Evolutionary conservation across 306 rosid genomes (phyloP), one percentile per base, ranked within the genome.

Genomic region (Trichosanthes cucumerina): DNA sequence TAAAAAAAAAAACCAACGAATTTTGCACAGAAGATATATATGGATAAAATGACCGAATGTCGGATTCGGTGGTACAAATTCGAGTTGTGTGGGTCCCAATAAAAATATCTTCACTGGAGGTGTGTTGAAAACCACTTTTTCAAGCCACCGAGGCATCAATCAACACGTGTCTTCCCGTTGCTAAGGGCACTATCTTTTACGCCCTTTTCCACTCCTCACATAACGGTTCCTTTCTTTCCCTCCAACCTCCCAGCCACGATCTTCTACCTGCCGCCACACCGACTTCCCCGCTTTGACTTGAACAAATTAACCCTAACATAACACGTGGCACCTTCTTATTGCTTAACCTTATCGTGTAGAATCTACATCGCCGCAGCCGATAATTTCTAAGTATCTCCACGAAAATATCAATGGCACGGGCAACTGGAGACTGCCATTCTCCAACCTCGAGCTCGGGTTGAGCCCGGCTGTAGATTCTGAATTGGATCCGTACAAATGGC

Each of bases 401-500:
- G 44, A 9, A 73, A 73, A 73, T 73, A 73, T 73, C 78, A 31
- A 28, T 7, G 41, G 77, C 7, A 7, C 53, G 23, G 53, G 23
- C 77, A 44, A 44, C 59, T 24, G 39, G 56, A 33, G 31, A 16
- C 16, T 7, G 15, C 60, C 62, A 15, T 73, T 49, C 62, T 47
- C 58, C 58, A 70, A 44, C 6, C 54, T 68, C 31, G 34, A 0
- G 75, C 28, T 41, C 9, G n/a, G 75, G 19, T 33, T 12, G 4
- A 5, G 24, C 54, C 54, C 26, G 19, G 56, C 18, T 21, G 75
- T 13, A 12, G 36, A 60, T 12, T 24, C 19, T 41, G 39, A 28
- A 26, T 60, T 28, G 89, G 95, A 91, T 81, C 89, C 36, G 88
- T 36, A 58, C 14, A 36, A 76, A 85, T 88, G 88, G 83, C 86